Percentiles rank a stretch among this genome's conserved stretches.
These are phyloP conservation scores for Terfezia claveryi DNA, from an alignment of 495 filamentous ascomycete genomes.

Conservation along the genomic window DNA sequence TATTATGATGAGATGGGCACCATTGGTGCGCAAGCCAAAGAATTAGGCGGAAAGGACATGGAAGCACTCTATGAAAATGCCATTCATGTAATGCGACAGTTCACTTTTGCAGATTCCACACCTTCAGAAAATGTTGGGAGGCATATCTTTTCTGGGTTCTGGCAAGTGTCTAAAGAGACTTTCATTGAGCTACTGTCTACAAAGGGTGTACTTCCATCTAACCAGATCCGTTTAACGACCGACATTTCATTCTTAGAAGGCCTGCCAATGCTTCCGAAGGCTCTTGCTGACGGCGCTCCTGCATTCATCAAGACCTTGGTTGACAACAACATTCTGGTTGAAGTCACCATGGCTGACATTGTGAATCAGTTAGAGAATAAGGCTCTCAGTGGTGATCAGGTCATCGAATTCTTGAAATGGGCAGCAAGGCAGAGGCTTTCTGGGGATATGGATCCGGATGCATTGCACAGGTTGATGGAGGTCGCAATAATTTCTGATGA, in stretches of 20 bases:
- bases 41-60: conserved; percentile 32
- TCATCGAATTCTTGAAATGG: conserved; percentile 68
- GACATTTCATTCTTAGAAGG: conserved; percentile 70
- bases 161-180: conserved; percentile 61
- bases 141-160: conserved; percentile 81
- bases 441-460: conserved; percentile 42
- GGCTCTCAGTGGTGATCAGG: conserved; percentile 50
- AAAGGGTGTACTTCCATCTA: conserved; percentile 55
- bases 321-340: conserved; percentile 56
- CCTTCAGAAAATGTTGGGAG: conserved; percentile 59
- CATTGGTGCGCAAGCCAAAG: conserved; percentile 35
- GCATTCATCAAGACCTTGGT: conserved; percentile 56
- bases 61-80: conserved; percentile 50
- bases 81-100: conserved; percentile 56
- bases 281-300: conserved; percentile 37
- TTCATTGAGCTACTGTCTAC: conserved; percentile 76
- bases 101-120: conserved; percentile 69
- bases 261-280: conserved; percentile 69
- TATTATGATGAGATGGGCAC: conserved; percentile 69
- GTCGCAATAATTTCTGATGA: conserved; percentile 60
- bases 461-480: conserved; percentile 43
- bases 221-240: conserved; percentile 53
- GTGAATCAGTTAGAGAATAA: conserved; percentile 53
- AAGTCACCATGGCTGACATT: conserved; percentile 72
- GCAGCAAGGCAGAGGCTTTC: conserved; percentile 40